Base-by-base conservation (phyloP, 1,284 basidiomycete species). In the Apiotrichum mycotoxinovorans region DNA sequence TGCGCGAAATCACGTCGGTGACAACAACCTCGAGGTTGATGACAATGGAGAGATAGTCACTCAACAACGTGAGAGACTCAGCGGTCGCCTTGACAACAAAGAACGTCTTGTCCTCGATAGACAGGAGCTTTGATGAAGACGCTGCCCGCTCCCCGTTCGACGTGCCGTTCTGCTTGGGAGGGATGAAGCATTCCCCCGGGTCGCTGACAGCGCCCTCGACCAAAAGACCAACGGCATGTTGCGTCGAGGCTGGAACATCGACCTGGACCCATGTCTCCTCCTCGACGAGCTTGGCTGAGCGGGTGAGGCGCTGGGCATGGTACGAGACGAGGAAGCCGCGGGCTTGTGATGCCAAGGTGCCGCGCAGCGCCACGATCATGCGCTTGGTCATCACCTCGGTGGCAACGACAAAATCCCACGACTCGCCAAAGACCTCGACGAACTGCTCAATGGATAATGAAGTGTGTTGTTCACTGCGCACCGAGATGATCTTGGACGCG, bases 351-450 rank as follows among this genome's bases (percentile, higher is more conserved):
- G 91, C 85, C 43, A 91, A 82, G 1, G 85, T 87, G 7, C 91
- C 91, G 51, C 94, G 81, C 26, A 98, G 78, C 5, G 90, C 88
- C 46, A 95, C 89, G 58, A 97, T 91, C 90, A 98, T 96, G 60
- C 88, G 82, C 51, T 86, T 83, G 63, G 87, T 90, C 27, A 95
- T 80, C 25, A 85, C 83, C 75, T 98, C 95, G 64, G 88, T 91
- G 57, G 82, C 81, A 11, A 95, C 82, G 25, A 98, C 90, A 69
- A 98, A 98, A 41, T 82, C 78, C 92, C 93, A 97, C 14, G 87
- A 87, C 63, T 85, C 83, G 59, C 87, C 85, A 80, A 94, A 96
- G 54, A 97, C 79, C 26, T 81, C 82, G 40, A 91, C 80, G 79
- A 98, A 98, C 35, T 85, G 83, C 2, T 81, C 75, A 40, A 97